Evolutionary conservation across 768 basidiomycete species (phyloP).

Genomic region (Leccinum fibrillosum): DNA sequence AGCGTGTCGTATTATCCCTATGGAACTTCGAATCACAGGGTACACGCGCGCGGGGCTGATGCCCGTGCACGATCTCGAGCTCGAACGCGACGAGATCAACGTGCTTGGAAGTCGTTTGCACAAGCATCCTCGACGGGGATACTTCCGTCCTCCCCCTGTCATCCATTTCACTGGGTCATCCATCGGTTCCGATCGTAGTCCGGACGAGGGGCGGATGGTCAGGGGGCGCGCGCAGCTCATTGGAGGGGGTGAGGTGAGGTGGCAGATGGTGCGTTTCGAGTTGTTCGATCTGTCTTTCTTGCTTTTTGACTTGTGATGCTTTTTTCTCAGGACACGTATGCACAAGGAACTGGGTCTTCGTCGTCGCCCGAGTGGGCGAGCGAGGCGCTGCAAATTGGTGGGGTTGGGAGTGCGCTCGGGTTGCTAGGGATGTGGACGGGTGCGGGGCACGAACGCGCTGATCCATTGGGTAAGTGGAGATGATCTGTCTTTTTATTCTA

Average conservation of each 20-base stretch:
- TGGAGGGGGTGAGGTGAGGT: constrained; percentile 36
- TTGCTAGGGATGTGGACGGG: constrained; percentile 57
- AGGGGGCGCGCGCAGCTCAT: constrained; percentile 47
- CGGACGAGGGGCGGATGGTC: constrained; percentile 33
- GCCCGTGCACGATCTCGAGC: constrained; percentile 14
- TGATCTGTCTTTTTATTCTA: too few species aligned
- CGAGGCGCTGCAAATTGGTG: constrained; percentile 56
- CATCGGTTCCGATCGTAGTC: constrained; percentile 35
- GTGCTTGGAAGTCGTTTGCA: constrained; percentile 8
- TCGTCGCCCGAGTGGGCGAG: constrained; percentile 46
- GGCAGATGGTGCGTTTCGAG: too few species aligned
- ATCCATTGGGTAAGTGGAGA: constrained; percentile 39
- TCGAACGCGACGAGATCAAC: constrained; percentile 7
- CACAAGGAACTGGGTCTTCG: constrained; percentile 26
- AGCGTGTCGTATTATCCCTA: constrained; percentile 51
- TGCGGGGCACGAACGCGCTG: constrained; percentile 40
- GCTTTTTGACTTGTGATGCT: too few species aligned
- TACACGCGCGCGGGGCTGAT: constrained; percentile 32
- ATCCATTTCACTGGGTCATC: constrained; percentile 50
- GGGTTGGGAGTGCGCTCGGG: constrained; percentile 51
- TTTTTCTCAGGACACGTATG: constrained; percentile 1
- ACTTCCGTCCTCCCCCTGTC: constrained; percentile 39
- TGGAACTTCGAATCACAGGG: constrained; percentile 41
- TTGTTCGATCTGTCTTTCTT: too few species aligned
- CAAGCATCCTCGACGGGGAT: constrained; percentile 1